Base-by-base conservation (phyloP, 2,329 filamentous ascomycete species). In the Madurella fahalii region DNA sequence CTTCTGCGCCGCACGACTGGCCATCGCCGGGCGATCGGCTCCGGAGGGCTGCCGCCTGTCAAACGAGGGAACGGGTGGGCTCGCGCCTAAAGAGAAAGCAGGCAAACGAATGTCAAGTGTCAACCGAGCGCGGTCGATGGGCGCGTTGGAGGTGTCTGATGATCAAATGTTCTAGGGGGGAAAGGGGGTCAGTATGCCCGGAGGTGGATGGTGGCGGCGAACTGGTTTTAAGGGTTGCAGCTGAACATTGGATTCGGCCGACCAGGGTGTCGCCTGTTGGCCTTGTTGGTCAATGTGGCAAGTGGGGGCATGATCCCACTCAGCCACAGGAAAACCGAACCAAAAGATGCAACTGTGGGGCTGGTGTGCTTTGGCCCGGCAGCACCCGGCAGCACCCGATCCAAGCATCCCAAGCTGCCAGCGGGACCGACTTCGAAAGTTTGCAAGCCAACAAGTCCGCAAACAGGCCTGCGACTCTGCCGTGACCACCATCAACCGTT, bases 1-100 rank as follows among this genome's bases (percentile, higher is more conserved):
- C 60, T 65, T 65, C 47, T 64, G 63, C 40, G 63, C 63, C 15
- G 63, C 63, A 34, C 61, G 57, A 50, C 54, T 65, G 48, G 63
- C 62, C 62, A 64, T 64, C 34, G 30, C 32, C 18, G 47, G 8
- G n/a, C 20, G 41, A 18, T 30, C 30, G 41, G 18, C 17, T 13
- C 41, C 4, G 16, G 41, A 43, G 17, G n/a, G n/a, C 5, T 9
- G 40, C n/a, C n/a, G 18, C 18, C 18, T 15, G 42, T 9, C 13
- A 20, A 45, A 45, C 42, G 42, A 45, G 42, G 30, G 18, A 15
- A 13, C 41, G 20, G 41, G 41, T 13, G 16, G 18, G 34, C 13
- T 37, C 34, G 34, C 9, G 9, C 11, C 34, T 2, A 37, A 37
- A 37, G 13, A 2, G 13, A 37, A 37, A 37, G 13, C 34, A 37